Percentiles rank a stretch among this genome's conserved stretches.
phyloP scores from a whole-genome alignment of 768 basidiomycete species.

The Trametes maxima region DNA sequence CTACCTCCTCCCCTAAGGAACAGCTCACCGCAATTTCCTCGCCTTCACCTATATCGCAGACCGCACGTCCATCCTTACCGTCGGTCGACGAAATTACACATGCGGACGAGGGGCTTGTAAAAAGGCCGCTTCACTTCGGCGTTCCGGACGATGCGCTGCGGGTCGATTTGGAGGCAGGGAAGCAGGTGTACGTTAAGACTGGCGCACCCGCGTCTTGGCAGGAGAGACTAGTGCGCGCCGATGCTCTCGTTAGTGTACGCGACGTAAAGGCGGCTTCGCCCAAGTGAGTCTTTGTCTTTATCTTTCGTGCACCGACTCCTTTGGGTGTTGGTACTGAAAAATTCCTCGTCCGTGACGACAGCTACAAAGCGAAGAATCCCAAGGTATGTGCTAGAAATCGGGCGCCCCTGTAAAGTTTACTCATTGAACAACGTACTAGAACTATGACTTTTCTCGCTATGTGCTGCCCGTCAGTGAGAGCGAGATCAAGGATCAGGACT shows the following conservation, averaged over 20 bases:
- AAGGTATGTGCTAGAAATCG: background rate
- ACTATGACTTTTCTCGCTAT: conserved; percentile 26
- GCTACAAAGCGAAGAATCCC: conserved; percentile 8
- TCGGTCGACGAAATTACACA: too few relatives aligned
- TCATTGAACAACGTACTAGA: background rate
- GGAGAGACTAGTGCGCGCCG: background rate
- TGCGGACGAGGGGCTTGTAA: too few relatives aligned
- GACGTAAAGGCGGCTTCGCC: background rate
- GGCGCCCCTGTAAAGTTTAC: background rate
- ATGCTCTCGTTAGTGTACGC: background rate
- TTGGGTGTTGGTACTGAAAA: background rate
- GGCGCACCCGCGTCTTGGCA: background rate
- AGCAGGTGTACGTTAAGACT: too few relatives aligned
- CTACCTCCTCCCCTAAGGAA: too few relatives aligned
- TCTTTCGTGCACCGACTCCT: background rate
- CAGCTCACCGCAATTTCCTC: too few relatives aligned
- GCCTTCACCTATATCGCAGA: too few relatives aligned
- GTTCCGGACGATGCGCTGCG: too few relatives aligned
- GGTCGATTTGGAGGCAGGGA: too few relatives aligned
- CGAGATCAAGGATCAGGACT: conserved; percentile 21
- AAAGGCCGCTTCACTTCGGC: too few relatives aligned
- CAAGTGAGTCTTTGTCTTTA: background rate
- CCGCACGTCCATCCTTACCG: too few relatives aligned
- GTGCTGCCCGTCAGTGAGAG: conserved; percentile 22
- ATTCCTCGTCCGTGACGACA: background rate